These are phyloP conservation scores for Simplicillium sp. DNA, from an alignment of 2,329 filamentous ascomycete species.

Conservation along the genomic window DNA sequence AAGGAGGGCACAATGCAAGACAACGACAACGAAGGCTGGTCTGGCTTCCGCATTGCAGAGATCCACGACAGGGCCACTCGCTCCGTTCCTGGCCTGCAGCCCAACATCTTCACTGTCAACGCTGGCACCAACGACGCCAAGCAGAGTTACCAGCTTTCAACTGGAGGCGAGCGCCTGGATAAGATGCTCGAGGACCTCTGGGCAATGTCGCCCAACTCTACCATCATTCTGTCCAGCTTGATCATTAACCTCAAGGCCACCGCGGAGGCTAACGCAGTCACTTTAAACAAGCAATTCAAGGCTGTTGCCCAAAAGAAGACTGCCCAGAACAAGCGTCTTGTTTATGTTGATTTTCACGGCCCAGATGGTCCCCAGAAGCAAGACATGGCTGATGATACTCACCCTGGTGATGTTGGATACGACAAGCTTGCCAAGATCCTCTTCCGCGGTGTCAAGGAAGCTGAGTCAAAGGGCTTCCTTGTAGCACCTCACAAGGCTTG, in stretches of 20 bases:
- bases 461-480: slow-evolving; percentile 14
- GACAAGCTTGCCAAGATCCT: slow-evolving; percentile 30
- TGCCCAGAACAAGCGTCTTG: slow-evolving; percentile 18
- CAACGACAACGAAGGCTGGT: slow-evolving; percentile 35
- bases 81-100: slow-evolving; percentile 20
- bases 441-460: slow-evolving; percentile 18
- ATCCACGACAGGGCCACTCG: slow-evolving; percentile 21
- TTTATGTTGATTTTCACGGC: slow-evolving; percentile 29
- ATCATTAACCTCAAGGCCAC: slow-evolving; percentile 19
- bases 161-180: slow-evolving; percentile 21
- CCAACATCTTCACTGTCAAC: slow-evolving; percentile 32
- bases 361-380: slow-evolving; percentile 15
- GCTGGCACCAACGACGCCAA: slow-evolving; percentile 33
- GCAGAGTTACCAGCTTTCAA: slow-evolving; percentile 19
- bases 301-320: slow-evolving; percentile 16
- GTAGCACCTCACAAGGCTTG: slow-evolving; percentile 6
- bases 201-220: slow-evolving; percentile 17
- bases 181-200: slow-evolving; percentile 25
- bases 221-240: slow-evolving; percentile 28
- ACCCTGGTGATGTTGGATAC: slow-evolving; percentile 28
- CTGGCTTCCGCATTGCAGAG: slow-evolving; percentile 28
- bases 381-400: slow-evolving; percentile 28
- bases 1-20: slow-evolving; percentile 26
- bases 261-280: slow-evolving; percentile 16
- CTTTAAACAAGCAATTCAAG: slow-evolving; percentile 23